Conservation (phyloP, 2,329 filamentous ascomycete species). For the Knoxdaviesia capensis region DNA sequence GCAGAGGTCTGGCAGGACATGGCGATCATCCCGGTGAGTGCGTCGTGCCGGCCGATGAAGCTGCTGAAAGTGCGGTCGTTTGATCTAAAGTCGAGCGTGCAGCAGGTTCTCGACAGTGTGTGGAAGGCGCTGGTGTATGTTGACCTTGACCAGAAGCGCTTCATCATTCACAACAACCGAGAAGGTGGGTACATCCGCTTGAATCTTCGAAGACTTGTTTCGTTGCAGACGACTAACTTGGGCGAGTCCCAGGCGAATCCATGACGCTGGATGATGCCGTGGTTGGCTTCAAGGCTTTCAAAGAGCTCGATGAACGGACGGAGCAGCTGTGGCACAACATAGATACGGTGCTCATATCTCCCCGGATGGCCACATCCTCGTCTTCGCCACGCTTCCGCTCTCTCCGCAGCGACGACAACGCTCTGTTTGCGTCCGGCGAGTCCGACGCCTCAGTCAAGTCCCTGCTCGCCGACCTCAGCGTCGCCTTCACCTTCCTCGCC, state of each 20-base stretch:
- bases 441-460: conserved; percentile 24
- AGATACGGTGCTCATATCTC: conserved; percentile 37
- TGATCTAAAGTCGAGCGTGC: conserved; percentile 44
- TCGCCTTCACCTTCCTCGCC: conserved; percentile 29
- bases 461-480: conserved; percentile 32
- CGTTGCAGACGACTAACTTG: too few species aligned
- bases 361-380: conserved; percentile 28
- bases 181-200: conserved; percentile 18
- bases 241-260: conserved; percentile 19
- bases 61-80: conserved; percentile 45
- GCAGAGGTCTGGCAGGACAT: conserved; percentile 37
- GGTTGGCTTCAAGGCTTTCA: conserved; percentile 35
- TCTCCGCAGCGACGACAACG: too few species aligned
- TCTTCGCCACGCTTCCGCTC: conserved; percentile 11
- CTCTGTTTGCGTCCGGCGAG: conserved; percentile 10
- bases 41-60: conserved; percentile 39
- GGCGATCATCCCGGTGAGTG: conserved; percentile 36
- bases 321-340: conserved; percentile 40
- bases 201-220: too few species aligned
- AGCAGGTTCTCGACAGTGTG: conserved; percentile 43
- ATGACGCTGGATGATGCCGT: conserved; percentile 33
- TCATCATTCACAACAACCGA: conserved; percentile 33
- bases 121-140: conserved; percentile 52
- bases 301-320: conserved; percentile 39
- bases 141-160: conserved; percentile 29